Conservation (phyloP, 2,329 filamentous ascomycete genomes). For the Neoarthrinium moseri region DNA sequence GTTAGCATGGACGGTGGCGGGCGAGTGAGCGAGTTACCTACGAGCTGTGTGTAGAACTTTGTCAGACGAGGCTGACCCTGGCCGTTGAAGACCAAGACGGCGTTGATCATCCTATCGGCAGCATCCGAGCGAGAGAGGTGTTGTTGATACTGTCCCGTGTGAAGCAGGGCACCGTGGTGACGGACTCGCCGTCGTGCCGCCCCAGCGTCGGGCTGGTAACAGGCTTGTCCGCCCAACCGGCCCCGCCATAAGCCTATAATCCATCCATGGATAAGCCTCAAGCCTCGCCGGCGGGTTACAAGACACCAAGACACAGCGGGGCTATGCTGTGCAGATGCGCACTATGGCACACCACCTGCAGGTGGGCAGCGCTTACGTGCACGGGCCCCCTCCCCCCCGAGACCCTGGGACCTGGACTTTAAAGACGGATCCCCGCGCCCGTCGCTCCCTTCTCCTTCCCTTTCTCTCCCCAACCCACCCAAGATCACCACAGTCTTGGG, state of each 20-base stretch:
- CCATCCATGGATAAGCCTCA: too few species aligned
- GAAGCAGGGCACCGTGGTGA: too few species aligned
- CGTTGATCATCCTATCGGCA: constrained; percentile 80
- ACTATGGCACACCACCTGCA: neutral
- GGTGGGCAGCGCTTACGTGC: neutral
- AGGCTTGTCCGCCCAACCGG: too few species aligned
- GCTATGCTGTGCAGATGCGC: too few species aligned
- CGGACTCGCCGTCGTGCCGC: too few species aligned
- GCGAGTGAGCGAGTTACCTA: constrained; percentile 43
- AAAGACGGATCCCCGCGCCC: constrained; percentile 2
- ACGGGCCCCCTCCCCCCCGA: neutral
- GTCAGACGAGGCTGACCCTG: constrained; percentile 94
- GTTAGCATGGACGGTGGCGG: too few species aligned
- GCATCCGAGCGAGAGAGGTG: too few species aligned
- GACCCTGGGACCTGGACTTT: constrained; percentile 1
- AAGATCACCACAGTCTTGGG: constrained; percentile 8
- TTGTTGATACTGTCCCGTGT: too few species aligned
- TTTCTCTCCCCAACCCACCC: constrained; percentile 9
- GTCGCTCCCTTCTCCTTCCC: neutral
- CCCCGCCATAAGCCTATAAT: too few species aligned
- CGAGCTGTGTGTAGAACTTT: constrained; percentile 98
- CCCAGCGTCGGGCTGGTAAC: too few species aligned
- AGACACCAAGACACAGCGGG: too few species aligned
- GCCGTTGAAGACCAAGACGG: constrained; percentile 98
- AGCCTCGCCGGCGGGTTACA: too few species aligned